Conservation (phyloP, 176 grass and related monocot genomes). For the Cenchrus americanus region DNA sequence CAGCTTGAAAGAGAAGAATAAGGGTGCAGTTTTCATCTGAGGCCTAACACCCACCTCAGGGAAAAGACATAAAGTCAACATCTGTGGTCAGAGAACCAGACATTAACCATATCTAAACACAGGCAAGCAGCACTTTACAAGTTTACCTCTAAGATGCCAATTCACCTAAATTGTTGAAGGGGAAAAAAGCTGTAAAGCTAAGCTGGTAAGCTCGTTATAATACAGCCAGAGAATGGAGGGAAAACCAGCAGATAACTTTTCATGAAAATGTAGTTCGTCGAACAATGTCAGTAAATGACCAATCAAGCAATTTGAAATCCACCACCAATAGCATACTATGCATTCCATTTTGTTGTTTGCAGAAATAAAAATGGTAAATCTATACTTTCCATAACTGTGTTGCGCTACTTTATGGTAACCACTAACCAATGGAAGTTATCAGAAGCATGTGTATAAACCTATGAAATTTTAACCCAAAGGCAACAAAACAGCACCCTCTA, state of each 20-base stretch:
- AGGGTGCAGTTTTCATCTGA: too few relatives aligned
- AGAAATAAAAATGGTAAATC: neutral
- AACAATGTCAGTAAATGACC: neutral
- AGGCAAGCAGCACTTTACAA: slow-evolving; percentile 1
- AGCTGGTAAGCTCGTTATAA: neutral
- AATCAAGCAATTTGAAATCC: neutral
- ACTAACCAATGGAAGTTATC: neutral
- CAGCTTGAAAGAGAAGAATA: too few relatives aligned
- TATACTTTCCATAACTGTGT: neutral
- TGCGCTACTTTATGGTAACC: neutral
- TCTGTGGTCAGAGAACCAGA: slow-evolving; percentile 2
- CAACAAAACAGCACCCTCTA: neutral
- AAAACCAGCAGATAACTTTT: neutral
- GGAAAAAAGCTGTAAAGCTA: neutral
- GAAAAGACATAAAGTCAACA: too few relatives aligned
- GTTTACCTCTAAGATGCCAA: neutral
- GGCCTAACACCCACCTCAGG: too few relatives aligned
- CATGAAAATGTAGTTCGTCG: neutral
- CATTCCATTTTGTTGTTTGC: neutral
- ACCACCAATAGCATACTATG: neutral
- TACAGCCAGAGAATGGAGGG: neutral
- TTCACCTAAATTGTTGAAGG: neutral
- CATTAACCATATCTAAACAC: neutral
- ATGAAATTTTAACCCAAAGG: neutral
- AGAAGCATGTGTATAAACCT: neutral